A percentile compares a stretch with the other conserved stretches of the same genome.
phyloP scores from a whole-genome alignment of 805 yeast species.

The Pichia cephalocereana region DNA sequence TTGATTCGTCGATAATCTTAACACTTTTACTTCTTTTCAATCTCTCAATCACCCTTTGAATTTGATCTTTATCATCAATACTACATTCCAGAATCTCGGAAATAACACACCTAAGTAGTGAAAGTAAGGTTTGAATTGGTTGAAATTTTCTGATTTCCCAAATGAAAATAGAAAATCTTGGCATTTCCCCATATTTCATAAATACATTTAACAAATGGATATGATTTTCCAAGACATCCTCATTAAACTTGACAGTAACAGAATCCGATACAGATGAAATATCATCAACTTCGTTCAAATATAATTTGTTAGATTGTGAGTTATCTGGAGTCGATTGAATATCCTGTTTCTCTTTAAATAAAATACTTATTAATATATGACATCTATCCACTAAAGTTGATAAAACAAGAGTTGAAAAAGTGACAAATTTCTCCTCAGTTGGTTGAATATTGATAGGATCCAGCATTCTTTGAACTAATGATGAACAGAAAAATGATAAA shows the following conservation, averaged over 20 bases:
- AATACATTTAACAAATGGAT: conserved; percentile 15
- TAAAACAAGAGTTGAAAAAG: conserved; percentile 13
- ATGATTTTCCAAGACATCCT: conserved; percentile 10
- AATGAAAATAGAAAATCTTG: conserved; percentile 12
- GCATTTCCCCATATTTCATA: conserved; percentile 17
- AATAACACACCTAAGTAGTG: conserved; percentile 12
- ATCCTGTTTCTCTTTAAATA: conserved; percentile 2
- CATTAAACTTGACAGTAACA: conserved; percentile 4
- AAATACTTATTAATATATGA: conserved; percentile 11
- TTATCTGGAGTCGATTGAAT: neutral
- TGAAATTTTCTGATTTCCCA: conserved; percentile 22
- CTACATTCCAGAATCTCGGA: conserved; percentile 7
- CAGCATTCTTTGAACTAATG: conserved; percentile 15
- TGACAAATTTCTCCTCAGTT: conserved; percentile 12
- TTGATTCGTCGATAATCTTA: conserved; percentile 9
- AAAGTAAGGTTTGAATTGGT: conserved; percentile 17
- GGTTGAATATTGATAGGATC: conserved; percentile 14
- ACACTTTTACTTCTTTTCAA: conserved; percentile 11
- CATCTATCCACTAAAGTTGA: conserved; percentile 17
- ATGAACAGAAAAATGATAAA: conserved; percentile 13
- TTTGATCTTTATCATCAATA: neutral
- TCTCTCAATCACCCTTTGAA: neutral
- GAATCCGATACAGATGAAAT: conserved; percentile 11
- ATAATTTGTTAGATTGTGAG: neutral
- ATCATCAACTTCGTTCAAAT: neutral